phyloP scores from a whole-genome alignment of 208 protist species.

The Trypanosoma boissoni region DNA sequence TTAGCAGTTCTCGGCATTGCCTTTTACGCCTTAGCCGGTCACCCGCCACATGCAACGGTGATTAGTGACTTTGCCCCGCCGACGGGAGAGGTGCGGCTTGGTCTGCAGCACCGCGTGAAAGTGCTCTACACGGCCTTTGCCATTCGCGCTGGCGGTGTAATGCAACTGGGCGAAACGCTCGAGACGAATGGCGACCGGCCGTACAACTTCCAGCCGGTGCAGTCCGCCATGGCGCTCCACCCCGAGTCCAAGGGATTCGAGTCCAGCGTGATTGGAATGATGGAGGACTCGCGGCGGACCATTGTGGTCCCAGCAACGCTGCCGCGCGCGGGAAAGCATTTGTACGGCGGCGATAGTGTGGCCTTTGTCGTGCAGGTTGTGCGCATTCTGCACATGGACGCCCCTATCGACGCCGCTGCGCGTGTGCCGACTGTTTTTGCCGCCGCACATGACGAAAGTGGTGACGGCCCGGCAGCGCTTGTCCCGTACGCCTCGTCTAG shows the following conservation, averaged over 20 bases:
- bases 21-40: conserved; percentile 54
- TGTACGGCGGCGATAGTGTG: conserved; percentile 28
- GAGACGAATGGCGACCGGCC: conserved; percentile 19
- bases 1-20: conserved; percentile 58
- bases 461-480: not conserved
- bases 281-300: conserved; percentile 42
- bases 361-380: conserved; percentile 52
- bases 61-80: conserved; percentile 45
- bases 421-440: conserved; percentile 24
- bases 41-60: conserved; percentile 34
- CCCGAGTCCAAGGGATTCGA: conserved; percentile 55
- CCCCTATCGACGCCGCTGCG: not conserved
- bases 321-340: conserved; percentile 21
- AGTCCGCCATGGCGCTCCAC: conserved; percentile 35
- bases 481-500: not conserved
- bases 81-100: conserved; percentile 33
- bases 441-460: not conserved
- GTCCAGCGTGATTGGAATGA: conserved; percentile 51
- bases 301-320: conserved; percentile 40
- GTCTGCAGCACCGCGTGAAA: conserved; percentile 24
- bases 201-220: conserved; percentile 49
- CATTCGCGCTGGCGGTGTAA: conserved; percentile 12
- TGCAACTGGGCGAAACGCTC: conserved; percentile 14
- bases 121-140: conserved; percentile 50
- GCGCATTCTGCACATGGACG: conserved; percentile 32